phyloP scores from a whole-genome alignment of 2,329 filamentous ascomycete species.

The Biscogniauxia marginata region DNA sequence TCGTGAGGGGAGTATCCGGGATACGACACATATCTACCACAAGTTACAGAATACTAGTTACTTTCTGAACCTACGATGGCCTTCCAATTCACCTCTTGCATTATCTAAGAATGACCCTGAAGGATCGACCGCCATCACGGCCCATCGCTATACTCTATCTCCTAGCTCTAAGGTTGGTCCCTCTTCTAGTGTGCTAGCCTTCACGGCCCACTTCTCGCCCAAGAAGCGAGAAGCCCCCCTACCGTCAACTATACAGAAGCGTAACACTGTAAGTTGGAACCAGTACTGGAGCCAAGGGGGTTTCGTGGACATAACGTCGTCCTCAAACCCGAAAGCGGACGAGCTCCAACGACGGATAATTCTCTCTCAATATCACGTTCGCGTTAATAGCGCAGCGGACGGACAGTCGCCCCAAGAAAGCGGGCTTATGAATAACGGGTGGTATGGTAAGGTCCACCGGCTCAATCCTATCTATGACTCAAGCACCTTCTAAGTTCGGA shows the following conservation, averaged over 20 bases:
- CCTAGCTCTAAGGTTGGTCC: slow-evolving; percentile 1
- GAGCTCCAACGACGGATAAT: slow-evolving; percentile 45
- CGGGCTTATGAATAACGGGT: slow-evolving; percentile 46
- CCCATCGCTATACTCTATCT: slow-evolving; percentile 35
- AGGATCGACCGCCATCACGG: slow-evolving; percentile 23
- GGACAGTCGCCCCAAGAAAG: slow-evolving; percentile 43
- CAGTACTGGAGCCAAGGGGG: slow-evolving; percentile 40
- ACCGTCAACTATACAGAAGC: slow-evolving; percentile 23
- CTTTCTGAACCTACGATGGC: slow-evolving; percentile 39
- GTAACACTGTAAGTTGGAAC: slow-evolving; percentile 32
- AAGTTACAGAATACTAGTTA: slow-evolving; percentile 39
- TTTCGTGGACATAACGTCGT: slow-evolving; percentile 41
- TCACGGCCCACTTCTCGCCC: slow-evolving; percentile 37
- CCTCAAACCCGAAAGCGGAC: slow-evolving; percentile 35
- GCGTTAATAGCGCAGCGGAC: slow-evolving; percentile 40
- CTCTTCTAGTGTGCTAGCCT: slow-evolving; percentile 19
- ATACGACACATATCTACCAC: slow-evolving; percentile 36
- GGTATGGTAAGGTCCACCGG: slow-evolving; percentile 37
- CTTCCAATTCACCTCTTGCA: slow-evolving; percentile 16
- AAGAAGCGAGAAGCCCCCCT: slow-evolving; percentile 22
- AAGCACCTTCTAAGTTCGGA: not conserved
- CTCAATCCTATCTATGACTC: not conserved
- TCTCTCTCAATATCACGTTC: slow-evolving; percentile 43
- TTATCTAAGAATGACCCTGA: slow-evolving; percentile 24
- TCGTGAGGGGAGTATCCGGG: slow-evolving; percentile 4